A percentile compares a stretch with the other conserved stretches of the same genome.
Evolutionary conservation across 2,329 filamentous ascomycete genomes (phyloP).

Genomic region (Ophiostoma montium): DNA sequence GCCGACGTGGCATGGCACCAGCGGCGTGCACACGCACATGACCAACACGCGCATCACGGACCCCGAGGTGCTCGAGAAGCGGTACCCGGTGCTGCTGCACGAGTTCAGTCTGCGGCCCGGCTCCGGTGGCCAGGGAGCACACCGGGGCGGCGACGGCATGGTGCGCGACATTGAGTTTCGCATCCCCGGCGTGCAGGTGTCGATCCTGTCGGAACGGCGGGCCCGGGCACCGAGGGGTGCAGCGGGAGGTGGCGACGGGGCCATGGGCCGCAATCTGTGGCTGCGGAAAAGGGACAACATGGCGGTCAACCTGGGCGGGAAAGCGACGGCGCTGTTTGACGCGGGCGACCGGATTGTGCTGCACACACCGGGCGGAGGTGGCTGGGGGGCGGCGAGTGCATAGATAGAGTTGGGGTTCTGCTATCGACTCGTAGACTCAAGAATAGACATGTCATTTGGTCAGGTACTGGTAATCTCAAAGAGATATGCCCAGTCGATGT

Average conservation of each 20-base stretch:
- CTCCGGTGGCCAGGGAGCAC: conserved; percentile 20
- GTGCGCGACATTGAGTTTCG: conserved; percentile 23
- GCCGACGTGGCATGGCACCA: conserved; percentile 17
- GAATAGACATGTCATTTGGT: no score
- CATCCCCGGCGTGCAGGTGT: conserved; percentile 18
- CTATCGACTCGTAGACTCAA: no score
- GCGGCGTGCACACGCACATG: conserved; percentile 19
- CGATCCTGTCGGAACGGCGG: conserved; percentile 23
- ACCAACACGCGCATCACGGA: conserved; percentile 23
- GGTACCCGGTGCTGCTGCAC: conserved; percentile 22
- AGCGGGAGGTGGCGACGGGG: conserved; percentile 18
- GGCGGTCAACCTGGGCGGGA: conserved; percentile 42
- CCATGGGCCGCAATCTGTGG: conserved; percentile 12
- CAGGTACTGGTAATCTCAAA: no score
- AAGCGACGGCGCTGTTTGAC: conserved; percentile 44
- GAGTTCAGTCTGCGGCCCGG: conserved; percentile 18
- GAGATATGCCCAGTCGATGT: no score
- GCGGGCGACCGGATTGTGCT: conserved; percentile 47
- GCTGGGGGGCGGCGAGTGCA: conserved; percentile 30
- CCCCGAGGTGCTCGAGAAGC: conserved; percentile 22
- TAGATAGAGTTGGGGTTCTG: background rate
- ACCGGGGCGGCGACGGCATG: conserved; percentile 22
- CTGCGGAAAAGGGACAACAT: conserved; percentile 6
- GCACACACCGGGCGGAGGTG: conserved; percentile 47
- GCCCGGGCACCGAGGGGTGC: conserved; percentile 23